These are phyloP conservation scores for Melanomma pulvis-pyrius DNA, from an alignment of 495 filamentous ascomycete genomes.

Conservation along the genomic window DNA sequence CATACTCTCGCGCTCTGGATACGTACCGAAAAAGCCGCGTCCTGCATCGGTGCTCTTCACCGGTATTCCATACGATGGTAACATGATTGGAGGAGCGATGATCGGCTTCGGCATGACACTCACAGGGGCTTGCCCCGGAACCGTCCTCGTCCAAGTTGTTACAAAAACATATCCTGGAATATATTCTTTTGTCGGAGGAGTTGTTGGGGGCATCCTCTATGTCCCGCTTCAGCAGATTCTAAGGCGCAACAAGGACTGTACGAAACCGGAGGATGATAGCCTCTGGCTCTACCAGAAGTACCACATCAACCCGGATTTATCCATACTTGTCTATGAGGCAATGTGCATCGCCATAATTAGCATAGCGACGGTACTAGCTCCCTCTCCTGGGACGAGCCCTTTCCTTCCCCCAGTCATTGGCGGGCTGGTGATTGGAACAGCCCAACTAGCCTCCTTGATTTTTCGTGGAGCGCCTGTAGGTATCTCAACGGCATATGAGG, in stretches of 20 bases:
- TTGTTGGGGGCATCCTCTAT: slow-evolving; percentile 23
- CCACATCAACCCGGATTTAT: slow-evolving; percentile 11
- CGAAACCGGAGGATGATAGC: background rate
- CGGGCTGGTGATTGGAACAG: slow-evolving; percentile 16
- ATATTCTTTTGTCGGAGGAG: slow-evolving; percentile 14
- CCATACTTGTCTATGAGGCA: slow-evolving; percentile 5
- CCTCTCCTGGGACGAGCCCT: background rate
- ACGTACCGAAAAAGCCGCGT: slow-evolving; percentile 20
- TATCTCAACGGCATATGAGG: slow-evolving; percentile 27
- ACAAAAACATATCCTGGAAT: slow-evolving; percentile 21
- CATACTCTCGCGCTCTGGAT: slow-evolving; percentile 7
- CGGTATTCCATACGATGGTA: slow-evolving; percentile 22
- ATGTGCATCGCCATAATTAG: slow-evolving; percentile 9
- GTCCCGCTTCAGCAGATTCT: slow-evolving; percentile 5
- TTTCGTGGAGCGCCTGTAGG: slow-evolving; percentile 25
- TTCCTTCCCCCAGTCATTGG: slow-evolving; percentile 25
- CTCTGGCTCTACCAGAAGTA: slow-evolving; percentile 10
- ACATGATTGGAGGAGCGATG: slow-evolving; percentile 30
- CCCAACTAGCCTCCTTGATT: slow-evolving; percentile 21
- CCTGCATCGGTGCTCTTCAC: slow-evolving; percentile 9
- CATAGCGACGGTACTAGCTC: slow-evolving; percentile 7
- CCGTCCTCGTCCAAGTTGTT: slow-evolving; percentile 27
- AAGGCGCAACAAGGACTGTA: background rate
- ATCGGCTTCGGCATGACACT: slow-evolving; percentile 31
- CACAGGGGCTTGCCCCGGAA: slow-evolving; percentile 30